phyloP scores from a whole-genome alignment of 768 basidiomycete genomes.

The Xerocomus brunneocitrinus region DNA sequence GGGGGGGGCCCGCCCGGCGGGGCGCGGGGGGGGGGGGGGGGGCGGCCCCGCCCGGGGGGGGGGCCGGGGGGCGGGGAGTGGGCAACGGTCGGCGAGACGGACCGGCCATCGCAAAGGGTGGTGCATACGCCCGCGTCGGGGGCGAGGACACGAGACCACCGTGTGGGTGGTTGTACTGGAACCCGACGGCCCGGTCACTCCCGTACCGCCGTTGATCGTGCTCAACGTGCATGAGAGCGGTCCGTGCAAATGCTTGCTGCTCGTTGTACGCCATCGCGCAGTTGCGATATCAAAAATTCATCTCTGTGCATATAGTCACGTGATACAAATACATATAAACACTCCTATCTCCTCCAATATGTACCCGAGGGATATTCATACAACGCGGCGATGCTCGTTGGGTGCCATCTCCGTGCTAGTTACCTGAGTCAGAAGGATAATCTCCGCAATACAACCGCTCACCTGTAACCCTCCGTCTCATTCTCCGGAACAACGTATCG shows the following conservation, averaged over 20 bases:
- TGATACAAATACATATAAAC: conserved; percentile 21
- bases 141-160: conserved; percentile 4
- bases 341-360: conserved; percentile 11
- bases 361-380: no score
- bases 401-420: conserved; percentile 77
- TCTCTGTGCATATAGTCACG: conserved; percentile 7
- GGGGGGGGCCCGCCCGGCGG: no score
- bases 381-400: no score
- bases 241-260: conserved; percentile 10
- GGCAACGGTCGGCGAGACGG: conserved; percentile 28
- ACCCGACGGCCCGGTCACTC: conserved; percentile 13
- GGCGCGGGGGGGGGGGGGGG: no score
- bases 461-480: conserved; percentile 67
- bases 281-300: conserved; percentile 5
- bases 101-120: conserved; percentile 8
- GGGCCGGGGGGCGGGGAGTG: conserved; percentile 24
- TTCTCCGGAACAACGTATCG: conserved; percentile 80
- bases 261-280: conserved; percentile 24
- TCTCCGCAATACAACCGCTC: conserved; percentile 5
- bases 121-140: conserved; percentile 1
- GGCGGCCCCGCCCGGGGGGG: conserved; percentile 26
- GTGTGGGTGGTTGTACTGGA: conserved; percentile 18
- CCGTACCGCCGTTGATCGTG: conserved; percentile 2
- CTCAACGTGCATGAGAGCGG: conserved; percentile 13
- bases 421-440: not conserved